Conservation (phyloP, 2,329 filamentous ascomycete species). For the Pseudogymnoascus sp. region DNA sequence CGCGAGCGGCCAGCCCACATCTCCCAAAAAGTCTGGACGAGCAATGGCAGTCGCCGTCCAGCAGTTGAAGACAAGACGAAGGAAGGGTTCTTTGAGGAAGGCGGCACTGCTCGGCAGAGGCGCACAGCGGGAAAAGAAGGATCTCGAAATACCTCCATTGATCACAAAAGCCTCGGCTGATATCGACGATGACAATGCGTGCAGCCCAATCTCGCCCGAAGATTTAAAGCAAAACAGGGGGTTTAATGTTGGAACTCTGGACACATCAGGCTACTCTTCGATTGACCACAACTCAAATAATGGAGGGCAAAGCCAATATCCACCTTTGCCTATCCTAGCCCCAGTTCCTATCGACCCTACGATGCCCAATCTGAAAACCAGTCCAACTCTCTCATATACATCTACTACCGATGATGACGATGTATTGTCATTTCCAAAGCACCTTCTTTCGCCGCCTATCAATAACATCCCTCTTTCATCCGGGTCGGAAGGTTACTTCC, state of each 20-base stretch:
- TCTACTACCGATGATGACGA: slow-evolving; percentile 84
- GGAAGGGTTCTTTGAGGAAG: slow-evolving; percentile 80
- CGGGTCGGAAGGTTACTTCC: slow-evolving; percentile 57
- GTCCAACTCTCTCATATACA: slow-evolving; percentile 51
- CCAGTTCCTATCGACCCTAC: slow-evolving; percentile 26
- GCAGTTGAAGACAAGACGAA: slow-evolving; percentile 52
- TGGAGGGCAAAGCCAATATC: background rate
- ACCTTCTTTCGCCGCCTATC: slow-evolving; percentile 36
- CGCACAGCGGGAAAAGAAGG: slow-evolving; percentile 51
- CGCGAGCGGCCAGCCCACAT: slow-evolving; percentile 21
- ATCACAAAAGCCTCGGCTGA: slow-evolving; percentile 28
- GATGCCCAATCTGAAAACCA: slow-evolving; percentile 31
- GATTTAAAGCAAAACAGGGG: slow-evolving; percentile 18
- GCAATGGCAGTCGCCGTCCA: slow-evolving; percentile 31
- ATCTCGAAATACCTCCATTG: slow-evolving; percentile 32
- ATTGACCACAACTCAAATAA: background rate
- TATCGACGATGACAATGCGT: slow-evolving; percentile 16
- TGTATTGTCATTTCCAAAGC: slow-evolving; percentile 52
- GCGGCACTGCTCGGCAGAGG: slow-evolving; percentile 74
- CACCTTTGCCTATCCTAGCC: slow-evolving; percentile 14
- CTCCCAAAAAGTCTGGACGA: slow-evolving; percentile 24
- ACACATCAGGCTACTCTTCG: slow-evolving; percentile 27
- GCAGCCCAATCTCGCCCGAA: slow-evolving; percentile 22
- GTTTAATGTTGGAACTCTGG: slow-evolving; percentile 41
- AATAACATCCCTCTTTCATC: slow-evolving; percentile 39